Conservation (phyloP, 2,329 filamentous ascomycete genomes). For the Talaromyces pinophilus region DNA sequence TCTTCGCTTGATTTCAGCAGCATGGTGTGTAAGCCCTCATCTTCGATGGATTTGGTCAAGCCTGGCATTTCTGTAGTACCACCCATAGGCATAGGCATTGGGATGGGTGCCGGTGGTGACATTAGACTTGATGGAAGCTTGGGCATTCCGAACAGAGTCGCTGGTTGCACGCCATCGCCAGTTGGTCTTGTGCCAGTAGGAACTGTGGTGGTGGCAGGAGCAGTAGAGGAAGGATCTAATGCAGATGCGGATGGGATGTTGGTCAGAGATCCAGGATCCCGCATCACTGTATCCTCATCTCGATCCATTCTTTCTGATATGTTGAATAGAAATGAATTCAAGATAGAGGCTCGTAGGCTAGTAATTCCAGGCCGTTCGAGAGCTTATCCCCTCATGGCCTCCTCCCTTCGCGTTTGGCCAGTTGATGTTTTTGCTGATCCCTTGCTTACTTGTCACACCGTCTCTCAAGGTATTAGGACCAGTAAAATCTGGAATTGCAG, state of each 20-base stretch:
- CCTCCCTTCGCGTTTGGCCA: slow-evolving; percentile 2
- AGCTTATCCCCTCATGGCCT: slow-evolving; percentile 22
- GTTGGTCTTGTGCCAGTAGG: neutral
- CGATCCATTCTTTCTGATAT: slow-evolving; percentile 30
- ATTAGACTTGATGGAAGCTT: slow-evolving; percentile 12
- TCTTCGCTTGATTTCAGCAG: slow-evolving; percentile 27
- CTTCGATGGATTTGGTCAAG: slow-evolving; percentile 31
- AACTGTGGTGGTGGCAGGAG: neutral
- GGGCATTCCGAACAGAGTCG: slow-evolving; percentile 12
- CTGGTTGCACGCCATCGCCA: neutral
- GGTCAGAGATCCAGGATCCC: slow-evolving; percentile 26
- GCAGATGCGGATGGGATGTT: neutral
- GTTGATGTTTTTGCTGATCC: neutral
- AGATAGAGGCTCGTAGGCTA: slow-evolving; percentile 1
- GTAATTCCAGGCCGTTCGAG: slow-evolving; percentile 15
- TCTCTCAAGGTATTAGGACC: neutral
- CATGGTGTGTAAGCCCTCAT: slow-evolving; percentile 27
- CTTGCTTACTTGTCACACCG: neutral
- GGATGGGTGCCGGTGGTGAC: slow-evolving; percentile 15
- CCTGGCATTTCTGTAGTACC: slow-evolving; percentile 25
- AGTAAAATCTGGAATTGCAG: neutral
- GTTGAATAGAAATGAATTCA: slow-evolving; percentile 6
- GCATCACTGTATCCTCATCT: slow-evolving; percentile 46
- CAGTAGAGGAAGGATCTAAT: neutral
- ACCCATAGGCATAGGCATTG: slow-evolving; percentile 18